Percentiles rank a stretch among this genome's conserved stretches.
phyloP scores from a whole-genome alignment of 805 yeast genomes.

The Lipomyces sp. region DNA sequence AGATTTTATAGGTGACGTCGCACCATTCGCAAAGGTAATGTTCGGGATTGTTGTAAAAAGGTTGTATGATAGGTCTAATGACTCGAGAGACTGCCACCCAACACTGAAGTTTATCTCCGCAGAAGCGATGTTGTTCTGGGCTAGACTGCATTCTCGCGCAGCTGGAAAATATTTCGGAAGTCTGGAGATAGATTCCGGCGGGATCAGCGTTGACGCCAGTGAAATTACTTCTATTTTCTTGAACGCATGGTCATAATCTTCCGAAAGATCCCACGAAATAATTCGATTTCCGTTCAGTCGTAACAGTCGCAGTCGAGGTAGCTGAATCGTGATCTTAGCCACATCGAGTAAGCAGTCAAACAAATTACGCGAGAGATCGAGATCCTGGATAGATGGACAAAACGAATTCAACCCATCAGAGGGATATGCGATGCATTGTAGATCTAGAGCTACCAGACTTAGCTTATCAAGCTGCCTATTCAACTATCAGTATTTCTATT shows the following conservation, averaged over 20 bases:
- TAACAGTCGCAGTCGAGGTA: slow-evolving; percentile 51
- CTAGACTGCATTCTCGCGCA: slow-evolving; percentile 46
- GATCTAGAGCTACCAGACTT: slow-evolving; percentile 56
- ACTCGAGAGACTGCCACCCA: slow-evolving; percentile 28
- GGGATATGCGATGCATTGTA: slow-evolving; percentile 46
- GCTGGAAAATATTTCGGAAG: slow-evolving; percentile 48
- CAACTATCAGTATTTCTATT: not conserved
- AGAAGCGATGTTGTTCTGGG: slow-evolving; percentile 43
- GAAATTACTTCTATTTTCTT: slow-evolving; percentile 30
- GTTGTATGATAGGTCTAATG: slow-evolving; percentile 54
- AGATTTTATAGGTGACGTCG: slow-evolving; percentile 31
- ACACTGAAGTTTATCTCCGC: not conserved
- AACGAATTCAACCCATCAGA: slow-evolving; percentile 22
- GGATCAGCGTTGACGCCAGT: slow-evolving; percentile 36
- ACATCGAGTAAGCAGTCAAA: slow-evolving; percentile 52
- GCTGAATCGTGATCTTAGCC: slow-evolving; percentile 45
- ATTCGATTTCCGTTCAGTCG: slow-evolving; percentile 54
- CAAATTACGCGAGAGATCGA: slow-evolving; percentile 69
- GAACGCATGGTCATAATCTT: slow-evolving; percentile 12
- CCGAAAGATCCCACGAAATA: slow-evolving; percentile 21
- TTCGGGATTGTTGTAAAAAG: slow-evolving; percentile 45
- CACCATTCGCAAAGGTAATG: not conserved
- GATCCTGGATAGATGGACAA: slow-evolving; percentile 37
- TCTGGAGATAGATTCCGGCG: slow-evolving; percentile 17
- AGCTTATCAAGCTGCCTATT: slow-evolving; percentile 51